Base-by-base conservation (phyloP, 2,329 filamentous ascomycete species). In the Tolypocladium tropicale region DNA sequence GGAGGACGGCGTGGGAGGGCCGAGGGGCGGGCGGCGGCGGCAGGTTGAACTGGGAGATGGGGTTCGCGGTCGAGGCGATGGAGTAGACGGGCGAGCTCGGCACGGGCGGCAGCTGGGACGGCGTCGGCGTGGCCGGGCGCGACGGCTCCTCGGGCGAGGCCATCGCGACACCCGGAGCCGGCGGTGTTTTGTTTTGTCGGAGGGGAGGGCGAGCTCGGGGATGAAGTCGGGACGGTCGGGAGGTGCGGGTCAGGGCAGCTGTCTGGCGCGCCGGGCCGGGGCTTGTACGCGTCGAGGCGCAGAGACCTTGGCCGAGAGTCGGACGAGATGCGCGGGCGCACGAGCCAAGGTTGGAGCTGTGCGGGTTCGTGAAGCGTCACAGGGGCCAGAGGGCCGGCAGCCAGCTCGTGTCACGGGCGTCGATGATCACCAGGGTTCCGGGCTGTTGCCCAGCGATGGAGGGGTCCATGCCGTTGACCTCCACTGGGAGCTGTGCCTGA, bases 11-110 rank as follows among this genome's bases (percentile, higher is more conserved):
- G 63, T 85, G 78, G 18, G 76, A 65, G n/a, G 80, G 74, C 33
- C 75, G 76, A 3, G 82, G 82, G 6, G 82, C 77, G 3, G 82
- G 83, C n/a, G 83, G 83, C 2, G 79, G 73, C 2, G 83, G 82
- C 7, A 86, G 74, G 66, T 76, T 80, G 70, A 79, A 84, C 33
- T 78, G 72, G 7, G 81, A 82, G 48, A 84, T 68, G 6, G 79
- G 81, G 63, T 83, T 82, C 36, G 82, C 75, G 21, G 83, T 86
- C 43, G 82, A 84, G 56, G 83, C 80, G 67, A 84, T 77, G 16
- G 83, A 85, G 67, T 81, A 84, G 28, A 82, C 79, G 41, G 83
- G 83, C 21, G 82, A 85, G n/a, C 71, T 71, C 6, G 83, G 83
- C n/a, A 85, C 74, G 1, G 80, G 78, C 21, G 82, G 82, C 0